Evolutionary conservation across 306 rosid genomes (phyloP).

Genomic region (Trifolium pratense): DNA sequence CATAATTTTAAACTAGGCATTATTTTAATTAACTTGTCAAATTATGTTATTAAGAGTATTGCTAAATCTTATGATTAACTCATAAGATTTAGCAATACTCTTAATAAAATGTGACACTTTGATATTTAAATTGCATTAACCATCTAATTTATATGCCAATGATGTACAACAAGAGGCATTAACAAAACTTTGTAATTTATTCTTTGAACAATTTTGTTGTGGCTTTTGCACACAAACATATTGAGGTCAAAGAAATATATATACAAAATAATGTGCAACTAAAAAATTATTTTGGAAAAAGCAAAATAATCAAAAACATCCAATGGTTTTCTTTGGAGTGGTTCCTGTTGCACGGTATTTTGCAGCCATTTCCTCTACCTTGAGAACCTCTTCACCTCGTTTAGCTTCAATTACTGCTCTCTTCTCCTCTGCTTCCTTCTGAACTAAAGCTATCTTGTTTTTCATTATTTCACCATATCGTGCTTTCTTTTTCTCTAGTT

Average conservation of each 20-base stretch:
- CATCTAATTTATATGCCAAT: background rate
- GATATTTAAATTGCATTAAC: too few relatives aligned
- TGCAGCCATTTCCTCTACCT: slow-evolving; percentile 74
- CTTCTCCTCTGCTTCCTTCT: slow-evolving; percentile 86
- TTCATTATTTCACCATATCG: slow-evolving; percentile 65
- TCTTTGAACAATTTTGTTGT: background rate
- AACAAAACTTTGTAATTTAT: background rate
- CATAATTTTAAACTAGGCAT: too few relatives aligned
- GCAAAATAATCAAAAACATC: slow-evolving; percentile 55
- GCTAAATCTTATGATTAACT: too few relatives aligned
- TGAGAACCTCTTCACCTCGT: slow-evolving; percentile 64
- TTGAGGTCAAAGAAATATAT: slow-evolving; percentile 25
- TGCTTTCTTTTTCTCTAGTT: slow-evolving; percentile 84
- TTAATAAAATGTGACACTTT: too few relatives aligned
- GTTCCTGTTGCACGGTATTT: slow-evolving; percentile 74
- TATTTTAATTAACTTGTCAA: too few relatives aligned
- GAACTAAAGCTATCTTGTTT: slow-evolving; percentile 65
- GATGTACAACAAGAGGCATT: slow-evolving; percentile 15
- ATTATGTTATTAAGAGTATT: too few relatives aligned
- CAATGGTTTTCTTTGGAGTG: slow-evolving; percentile 66
- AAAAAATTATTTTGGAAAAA: background rate
- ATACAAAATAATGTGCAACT: slow-evolving; percentile 26
- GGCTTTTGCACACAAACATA: slow-evolving; percentile 1
- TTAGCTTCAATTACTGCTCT: slow-evolving; percentile 73
- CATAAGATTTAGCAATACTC: too few relatives aligned